Evolutionary conservation across 2,329 filamentous ascomycete genomes (phyloP), one percentile per base, ranked within the genome.

Genomic region (Remersonia thermophila): DNA sequence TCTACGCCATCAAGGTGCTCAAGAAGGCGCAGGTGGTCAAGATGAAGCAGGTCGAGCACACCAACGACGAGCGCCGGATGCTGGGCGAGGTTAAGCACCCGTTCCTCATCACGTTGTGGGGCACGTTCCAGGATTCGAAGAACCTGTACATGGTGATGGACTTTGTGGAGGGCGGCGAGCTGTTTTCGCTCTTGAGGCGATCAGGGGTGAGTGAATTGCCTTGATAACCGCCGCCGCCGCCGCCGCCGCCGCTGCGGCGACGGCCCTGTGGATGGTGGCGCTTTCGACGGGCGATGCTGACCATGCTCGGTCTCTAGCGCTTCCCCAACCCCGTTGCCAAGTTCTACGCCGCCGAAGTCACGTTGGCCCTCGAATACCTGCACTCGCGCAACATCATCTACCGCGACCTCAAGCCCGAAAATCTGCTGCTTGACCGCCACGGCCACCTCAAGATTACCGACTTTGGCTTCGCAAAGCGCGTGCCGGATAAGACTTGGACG

Each of bases 111-210:
- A 98, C 91, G 2, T 69, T 98, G 28, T 98, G 91, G 91, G 91
- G 91, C 40, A 98, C 91, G 8, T 98, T 96, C 60, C 89, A 96
- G 57, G 91, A 98, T 54, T 73, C 79, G 34, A 86, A 79, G 63
- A 96, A 95, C 57, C 67, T 98, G 26, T 98, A 98, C 72, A 98
- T 98, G 91, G 91, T 98, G 52, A 98, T 98, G 91, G 91, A 98
- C 60, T 98, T 98, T 65, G 89, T 98, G 36, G 91, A 98, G 62
- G 91, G 91, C 49, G 91, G 91, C 53, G 91, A 98, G 67, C 69
- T 98, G 37, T 98, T 98, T 59, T 96, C 89, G 48, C 63, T 98
- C 51, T 66, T 98, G 51, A 74, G 91, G 51, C 96, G 98, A 62
- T 96, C 89, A 69, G 79, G 89, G 72, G 74, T 73, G 71, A 62